phyloP scores from a whole-genome alignment of 192 early-diverging fungal species.

The Bifiguratus adelaidae region DNA sequence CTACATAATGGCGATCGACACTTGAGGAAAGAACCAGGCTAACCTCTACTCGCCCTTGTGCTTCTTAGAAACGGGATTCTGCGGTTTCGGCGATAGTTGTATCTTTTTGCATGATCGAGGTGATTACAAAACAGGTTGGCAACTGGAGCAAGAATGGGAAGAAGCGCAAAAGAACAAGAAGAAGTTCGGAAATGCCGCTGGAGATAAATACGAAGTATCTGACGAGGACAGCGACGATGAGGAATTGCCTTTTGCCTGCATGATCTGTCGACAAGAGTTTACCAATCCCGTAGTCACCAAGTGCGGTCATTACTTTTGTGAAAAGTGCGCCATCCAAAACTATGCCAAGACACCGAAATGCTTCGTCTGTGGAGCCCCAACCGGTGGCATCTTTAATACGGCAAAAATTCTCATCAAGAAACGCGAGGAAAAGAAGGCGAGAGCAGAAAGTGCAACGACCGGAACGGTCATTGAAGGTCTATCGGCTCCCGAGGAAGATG shows the following conservation, averaged over 20 bases:
- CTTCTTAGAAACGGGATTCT: conserved; percentile 67
- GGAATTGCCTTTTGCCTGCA: conserved; percentile 89
- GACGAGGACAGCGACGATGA: conserved; percentile 53
- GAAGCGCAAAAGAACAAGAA: conserved; percentile 53
- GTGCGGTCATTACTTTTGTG: conserved; percentile 96
- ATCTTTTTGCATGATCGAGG: conserved; percentile 97
- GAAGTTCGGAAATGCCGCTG: conserved; percentile 34
- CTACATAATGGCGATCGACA: conserved; percentile 7
- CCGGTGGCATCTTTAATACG: conserved; percentile 74
- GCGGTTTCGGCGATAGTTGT: conserved; percentile 97
- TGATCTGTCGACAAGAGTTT: conserved; percentile 87
- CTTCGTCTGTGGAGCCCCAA: conserved; percentile 76
- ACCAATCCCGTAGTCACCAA: conserved; percentile 85
- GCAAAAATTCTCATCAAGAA: conserved; percentile 65
- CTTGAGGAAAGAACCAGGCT: background rate
- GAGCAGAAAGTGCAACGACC: too few species aligned
- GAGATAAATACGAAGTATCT: conserved; percentile 33
- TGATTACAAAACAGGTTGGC: conserved; percentile 95
- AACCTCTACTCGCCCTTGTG: background rate
- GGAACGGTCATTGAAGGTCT: too few species aligned
- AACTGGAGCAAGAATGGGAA: conserved; percentile 97
- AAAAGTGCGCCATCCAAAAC: conserved; percentile 80
- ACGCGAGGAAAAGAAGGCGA: conserved; percentile 35
- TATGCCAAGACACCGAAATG: conserved; percentile 82
- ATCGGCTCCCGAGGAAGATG: too few species aligned